Evolutionary conservation across 2,329 filamentous ascomycete genomes (phyloP).

Genomic region (Xylariales sp.): DNA sequence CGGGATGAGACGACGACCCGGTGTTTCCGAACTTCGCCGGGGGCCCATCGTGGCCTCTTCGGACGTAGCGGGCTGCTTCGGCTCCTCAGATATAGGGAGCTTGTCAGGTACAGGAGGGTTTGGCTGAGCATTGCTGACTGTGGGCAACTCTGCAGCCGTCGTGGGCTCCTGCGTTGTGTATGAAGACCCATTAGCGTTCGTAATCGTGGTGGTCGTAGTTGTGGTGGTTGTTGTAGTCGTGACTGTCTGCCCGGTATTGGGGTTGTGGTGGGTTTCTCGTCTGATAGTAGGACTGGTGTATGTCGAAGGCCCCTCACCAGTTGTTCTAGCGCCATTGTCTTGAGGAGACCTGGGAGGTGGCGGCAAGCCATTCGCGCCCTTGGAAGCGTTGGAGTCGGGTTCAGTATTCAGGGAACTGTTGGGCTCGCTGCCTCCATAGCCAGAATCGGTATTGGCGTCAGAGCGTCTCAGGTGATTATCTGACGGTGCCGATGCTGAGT

Average conservation of each 20-base stretch:
- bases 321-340: no score
- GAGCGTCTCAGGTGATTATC: no score
- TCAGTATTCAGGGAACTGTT: no score
- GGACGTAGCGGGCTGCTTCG: neutral
- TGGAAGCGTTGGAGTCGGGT: no score
- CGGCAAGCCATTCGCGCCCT: no score
- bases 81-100: neutral
- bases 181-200: constrained; percentile 8
- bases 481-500: no score
- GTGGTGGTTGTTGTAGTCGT: constrained; percentile 16
- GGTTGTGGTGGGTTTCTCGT: constrained; percentile 12
- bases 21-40: constrained; percentile 10
- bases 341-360: no score
- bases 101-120: neutral
- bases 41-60: neutral
- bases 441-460: no score
- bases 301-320: no score
- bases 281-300: constrained; percentile 12
- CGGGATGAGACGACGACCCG: constrained; percentile 8
- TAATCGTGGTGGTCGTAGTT: constrained; percentile 14
- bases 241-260: constrained; percentile 11
- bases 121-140: constrained; percentile 3
- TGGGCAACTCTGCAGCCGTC: constrained; percentile 1
- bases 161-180: constrained; percentile 6
- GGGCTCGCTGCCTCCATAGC: no score